A percentile compares a stretch with the other conserved stretches of the same genome.
Conservation (phyloP, 495 filamentous ascomycete genomes). For the Bombardia bombarda region DNA sequence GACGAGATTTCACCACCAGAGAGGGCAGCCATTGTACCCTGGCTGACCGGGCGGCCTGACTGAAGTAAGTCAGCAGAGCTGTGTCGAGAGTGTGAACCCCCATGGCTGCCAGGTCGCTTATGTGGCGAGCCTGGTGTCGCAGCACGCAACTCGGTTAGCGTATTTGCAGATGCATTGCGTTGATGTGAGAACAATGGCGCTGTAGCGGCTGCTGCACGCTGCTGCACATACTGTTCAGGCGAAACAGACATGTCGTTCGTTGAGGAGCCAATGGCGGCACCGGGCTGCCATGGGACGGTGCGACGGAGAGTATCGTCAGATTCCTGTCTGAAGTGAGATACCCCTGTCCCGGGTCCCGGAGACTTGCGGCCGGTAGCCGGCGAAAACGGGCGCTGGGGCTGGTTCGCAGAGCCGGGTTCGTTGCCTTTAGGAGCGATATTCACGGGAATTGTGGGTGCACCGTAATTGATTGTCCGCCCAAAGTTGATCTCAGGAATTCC, state of each 20-base stretch:
- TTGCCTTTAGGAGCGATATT: neutral
- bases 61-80: constrained; percentile 28
- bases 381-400: constrained; percentile 33
- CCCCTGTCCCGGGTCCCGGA: constrained; percentile 27
- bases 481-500: constrained; percentile 79
- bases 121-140: constrained; percentile 30
- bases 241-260: constrained; percentile 30
- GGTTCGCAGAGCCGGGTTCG: constrained; percentile 21
- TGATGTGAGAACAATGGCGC: constrained; percentile 48
- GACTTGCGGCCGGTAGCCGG: constrained; percentile 34
- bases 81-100: constrained; percentile 38
- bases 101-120: constrained; percentile 14
- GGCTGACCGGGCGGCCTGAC: constrained; percentile 21
- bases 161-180: constrained; percentile 49
- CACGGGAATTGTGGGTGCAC: constrained; percentile 16
- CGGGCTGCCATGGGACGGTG: constrained; percentile 75
- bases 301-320: constrained; percentile 46
- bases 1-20: constrained; percentile 48
- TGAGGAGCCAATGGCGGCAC: constrained; percentile 39
- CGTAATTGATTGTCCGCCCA: constrained; percentile 71
- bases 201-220: constrained; percentile 53
- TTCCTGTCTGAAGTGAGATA: constrained; percentile 30
- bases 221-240: constrained; percentile 82
- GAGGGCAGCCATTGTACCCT: constrained; percentile 21
- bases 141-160: constrained; percentile 35